Evolutionary conservation across 108 stramenopile genomes (phyloP).

Genomic region (Cyclotella atomus): DNA sequence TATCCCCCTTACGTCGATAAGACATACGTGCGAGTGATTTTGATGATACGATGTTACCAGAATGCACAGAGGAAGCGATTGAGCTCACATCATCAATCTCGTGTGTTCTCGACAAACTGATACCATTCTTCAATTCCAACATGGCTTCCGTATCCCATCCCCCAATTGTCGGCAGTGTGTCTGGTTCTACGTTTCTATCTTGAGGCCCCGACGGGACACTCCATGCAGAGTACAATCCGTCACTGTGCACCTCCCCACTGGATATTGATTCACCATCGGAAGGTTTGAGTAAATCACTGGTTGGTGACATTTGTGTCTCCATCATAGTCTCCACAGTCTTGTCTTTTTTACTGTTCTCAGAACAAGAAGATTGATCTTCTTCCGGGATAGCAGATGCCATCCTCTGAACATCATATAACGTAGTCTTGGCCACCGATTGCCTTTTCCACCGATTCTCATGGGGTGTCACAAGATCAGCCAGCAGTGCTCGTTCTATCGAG

Average conservation of each 20-base stretch:
- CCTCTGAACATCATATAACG: background rate
- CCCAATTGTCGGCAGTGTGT: background rate
- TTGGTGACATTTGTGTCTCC: background rate
- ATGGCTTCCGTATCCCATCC: background rate
- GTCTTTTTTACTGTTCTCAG: background rate
- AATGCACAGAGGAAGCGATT: background rate
- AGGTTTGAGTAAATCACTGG: background rate
- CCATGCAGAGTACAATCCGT: background rate
- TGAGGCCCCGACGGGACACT: background rate
- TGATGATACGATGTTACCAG: background rate
- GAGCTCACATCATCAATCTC: background rate
- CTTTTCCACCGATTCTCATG: conserved; percentile 20
- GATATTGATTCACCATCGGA: background rate
- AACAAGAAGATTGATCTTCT: background rate
- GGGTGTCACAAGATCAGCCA: background rate
- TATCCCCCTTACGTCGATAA: background rate
- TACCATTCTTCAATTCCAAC: background rate
- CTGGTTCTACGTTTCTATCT: background rate
- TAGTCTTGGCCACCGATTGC: too few relatives aligned
- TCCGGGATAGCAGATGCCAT: background rate
- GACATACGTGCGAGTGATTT: background rate
- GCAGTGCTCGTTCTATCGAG: conserved; percentile 7
- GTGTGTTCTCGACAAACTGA: background rate
- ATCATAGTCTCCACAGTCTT: background rate
- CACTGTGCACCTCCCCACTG: background rate